Evolutionary conservation across 257 asterid genomes (phyloP).

Genomic region (Ligustrum vulgare): DNA sequence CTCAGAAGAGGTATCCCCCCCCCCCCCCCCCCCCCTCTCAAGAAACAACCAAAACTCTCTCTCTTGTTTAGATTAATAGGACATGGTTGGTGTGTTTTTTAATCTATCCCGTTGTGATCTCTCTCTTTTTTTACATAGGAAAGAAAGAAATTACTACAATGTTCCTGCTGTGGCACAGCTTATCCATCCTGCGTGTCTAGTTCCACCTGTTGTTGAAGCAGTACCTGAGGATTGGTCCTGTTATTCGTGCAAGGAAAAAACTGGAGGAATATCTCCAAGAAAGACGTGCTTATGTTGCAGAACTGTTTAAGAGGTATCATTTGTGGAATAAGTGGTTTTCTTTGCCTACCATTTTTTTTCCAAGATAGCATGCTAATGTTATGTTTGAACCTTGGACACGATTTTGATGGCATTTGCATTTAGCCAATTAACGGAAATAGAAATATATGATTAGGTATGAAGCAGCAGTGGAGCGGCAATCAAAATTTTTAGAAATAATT

Average conservation of each 20-base stretch:
- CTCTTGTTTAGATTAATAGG: neutral
- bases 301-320: conserved; percentile 65
- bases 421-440: conserved; percentile 21
- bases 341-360: neutral
- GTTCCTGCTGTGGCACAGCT: conserved; percentile 87
- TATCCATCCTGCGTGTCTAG: conserved; percentile 77
- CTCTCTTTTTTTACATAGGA: conserved; percentile 51
- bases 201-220: conserved; percentile 76
- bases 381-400: conserved; percentile 6
- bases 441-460: conserved; percentile 63
- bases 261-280: conserved; percentile 89
- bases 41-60: no score
- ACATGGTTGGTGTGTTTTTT: neutral
- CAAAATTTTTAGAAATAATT: conserved; percentile 70
- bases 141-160: conserved; percentile 87
- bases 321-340: conserved; percentile 10
- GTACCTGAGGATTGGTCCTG: conserved; percentile 83
- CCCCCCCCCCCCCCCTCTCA: neutral
- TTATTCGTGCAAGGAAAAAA: conserved; percentile 85
- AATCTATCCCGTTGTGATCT: conserved; percentile 5
- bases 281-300: conserved; percentile 68
- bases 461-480: conserved; percentile 75
- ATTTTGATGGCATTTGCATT: conserved; percentile 11
- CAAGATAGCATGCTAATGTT: neutral
- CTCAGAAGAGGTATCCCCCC: conserved; percentile 67